Conservation (phyloP, 345 rosid species). For the Sapria himalayana region DNA sequence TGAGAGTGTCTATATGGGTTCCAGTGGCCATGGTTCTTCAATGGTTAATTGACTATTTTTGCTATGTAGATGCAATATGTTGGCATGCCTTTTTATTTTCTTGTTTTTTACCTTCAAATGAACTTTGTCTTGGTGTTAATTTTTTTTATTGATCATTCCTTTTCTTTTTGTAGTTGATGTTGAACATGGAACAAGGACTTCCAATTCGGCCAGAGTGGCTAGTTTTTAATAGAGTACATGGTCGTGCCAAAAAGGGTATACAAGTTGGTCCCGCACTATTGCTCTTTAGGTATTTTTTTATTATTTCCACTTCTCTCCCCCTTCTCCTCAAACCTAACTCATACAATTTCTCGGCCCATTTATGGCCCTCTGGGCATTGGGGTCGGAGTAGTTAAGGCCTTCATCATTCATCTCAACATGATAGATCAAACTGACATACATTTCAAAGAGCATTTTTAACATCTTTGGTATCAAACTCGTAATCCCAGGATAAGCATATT, state of each 20-base stretch:
- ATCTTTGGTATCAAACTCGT: too few species aligned
- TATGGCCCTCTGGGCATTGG: too few species aligned
- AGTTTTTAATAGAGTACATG: constrained; percentile 70
- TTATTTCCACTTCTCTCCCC: too few species aligned
- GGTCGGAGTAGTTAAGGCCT: too few species aligned
- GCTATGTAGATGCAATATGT: too few species aligned
- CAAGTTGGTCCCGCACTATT: constrained; percentile 61
- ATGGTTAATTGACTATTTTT: constrained; percentile 47
- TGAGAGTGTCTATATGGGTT: constrained; percentile 76
- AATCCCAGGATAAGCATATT: too few species aligned
- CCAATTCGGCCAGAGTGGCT: constrained; percentile 77
- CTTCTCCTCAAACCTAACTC: too few species aligned
- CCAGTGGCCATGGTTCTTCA: constrained; percentile 79
- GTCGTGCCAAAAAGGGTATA: constrained; percentile 58
- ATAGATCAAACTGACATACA: too few species aligned
- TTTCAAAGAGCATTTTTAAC: too few species aligned
- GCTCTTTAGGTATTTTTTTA: constrained; percentile 37
- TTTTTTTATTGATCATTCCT: constrained; percentile 6
- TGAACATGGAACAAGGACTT: constrained; percentile 87
- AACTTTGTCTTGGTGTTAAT: constrained; percentile 2
- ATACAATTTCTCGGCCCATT: too few species aligned
- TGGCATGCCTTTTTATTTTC: too few species aligned
- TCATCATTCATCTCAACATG: too few species aligned
- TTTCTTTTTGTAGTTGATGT: constrained; percentile 36
- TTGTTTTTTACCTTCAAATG: neutral